A percentile compares a stretch with the other conserved stretches of the same genome.
These are phyloP conservation scores for Nannizziopsis barbatae DNA, from an alignment of 2,329 filamentous ascomycete species.

Conservation along the genomic window DNA sequence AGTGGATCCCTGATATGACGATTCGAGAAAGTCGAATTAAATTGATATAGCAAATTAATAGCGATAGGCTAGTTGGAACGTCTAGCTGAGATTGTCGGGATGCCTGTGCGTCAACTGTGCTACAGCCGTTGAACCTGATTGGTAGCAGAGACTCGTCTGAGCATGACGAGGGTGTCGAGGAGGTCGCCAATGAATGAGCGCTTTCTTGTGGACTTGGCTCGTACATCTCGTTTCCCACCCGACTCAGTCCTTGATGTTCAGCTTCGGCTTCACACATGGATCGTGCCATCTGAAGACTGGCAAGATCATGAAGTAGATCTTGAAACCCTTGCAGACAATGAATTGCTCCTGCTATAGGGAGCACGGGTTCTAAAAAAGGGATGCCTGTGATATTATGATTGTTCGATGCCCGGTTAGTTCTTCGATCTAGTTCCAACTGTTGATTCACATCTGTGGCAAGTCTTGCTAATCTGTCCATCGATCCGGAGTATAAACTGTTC, in stretches of 20 bases:
- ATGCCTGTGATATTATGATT: not conserved
- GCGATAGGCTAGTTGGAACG: not conserved
- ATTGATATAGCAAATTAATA: constrained; percentile 7
- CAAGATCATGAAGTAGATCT: constrained; percentile 7
- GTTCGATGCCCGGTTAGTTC: not conserved
- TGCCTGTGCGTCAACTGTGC: not conserved
- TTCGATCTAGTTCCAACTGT: not conserved
- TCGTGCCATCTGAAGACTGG: constrained; percentile 1
- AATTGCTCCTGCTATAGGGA: constrained; percentile 5
- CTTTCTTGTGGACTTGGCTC: constrained; percentile 1
- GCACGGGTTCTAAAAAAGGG: not conserved
- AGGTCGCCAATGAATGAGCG: not conserved
- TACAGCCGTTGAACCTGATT: not conserved
- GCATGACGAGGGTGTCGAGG: constrained; percentile 1
- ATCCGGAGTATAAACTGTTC: not conserved
- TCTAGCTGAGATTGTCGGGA: not conserved
- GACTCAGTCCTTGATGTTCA: not conserved
- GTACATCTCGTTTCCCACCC: not conserved
- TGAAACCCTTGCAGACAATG: constrained; percentile 7
- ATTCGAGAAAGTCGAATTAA: constrained; percentile 6
- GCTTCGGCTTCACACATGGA: constrained; percentile 1
- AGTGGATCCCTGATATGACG: constrained; percentile 3
- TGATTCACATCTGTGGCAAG: constrained; percentile 3
- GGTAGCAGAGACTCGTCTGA: constrained; percentile 6
- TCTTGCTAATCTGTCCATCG: constrained; percentile 2